These are phyloP conservation scores for Ustilago xerochloae DNA, from an alignment of 1,284 basidiomycete genomes.

Conservation along the genomic window DNA sequence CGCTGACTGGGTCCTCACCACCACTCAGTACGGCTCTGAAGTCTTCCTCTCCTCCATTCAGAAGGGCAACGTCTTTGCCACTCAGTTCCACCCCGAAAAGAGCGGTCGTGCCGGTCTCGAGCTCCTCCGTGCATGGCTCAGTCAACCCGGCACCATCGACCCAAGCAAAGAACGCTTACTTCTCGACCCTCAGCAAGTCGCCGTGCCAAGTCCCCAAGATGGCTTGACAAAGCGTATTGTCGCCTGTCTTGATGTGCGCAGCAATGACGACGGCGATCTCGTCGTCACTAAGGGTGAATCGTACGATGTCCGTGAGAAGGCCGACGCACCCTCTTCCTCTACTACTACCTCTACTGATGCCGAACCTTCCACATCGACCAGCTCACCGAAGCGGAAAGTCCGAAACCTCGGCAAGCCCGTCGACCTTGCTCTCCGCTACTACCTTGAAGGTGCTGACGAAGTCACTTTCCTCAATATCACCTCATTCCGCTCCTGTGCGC, in stretches of 20 bases:
- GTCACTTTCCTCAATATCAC: conserved; percentile 99
- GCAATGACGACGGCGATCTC: conserved; percentile 95
- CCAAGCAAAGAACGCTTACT: conserved; percentile 41
- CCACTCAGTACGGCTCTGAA: conserved; percentile 92
- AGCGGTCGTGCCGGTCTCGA: conserved; percentile 89
- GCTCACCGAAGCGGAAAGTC: conserved; percentile 74
- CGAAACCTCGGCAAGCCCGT: conserved; percentile 98
- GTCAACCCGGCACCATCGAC: conserved; percentile 68
- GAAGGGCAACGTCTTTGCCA: conserved; percentile 87
- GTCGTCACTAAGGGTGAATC: conserved; percentile 99
- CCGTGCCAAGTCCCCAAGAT: conserved; percentile 67
- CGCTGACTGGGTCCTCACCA: conserved; percentile 80
- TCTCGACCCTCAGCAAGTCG: conserved; percentile 48
- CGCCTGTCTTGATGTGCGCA: conserved; percentile 96
- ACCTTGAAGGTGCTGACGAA: conserved; percentile 90
- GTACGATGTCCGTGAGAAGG: conserved; percentile 90
- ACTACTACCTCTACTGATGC: conserved; percentile 1
- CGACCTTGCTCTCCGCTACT: conserved; percentile 88
- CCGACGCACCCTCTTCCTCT: conserved; percentile 13
- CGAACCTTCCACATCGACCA: conserved; percentile 6
- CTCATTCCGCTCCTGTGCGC: conserved; percentile 94
- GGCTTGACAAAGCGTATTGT: conserved; percentile 87
- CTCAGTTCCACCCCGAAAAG: conserved; percentile 99
- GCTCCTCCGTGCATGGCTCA: conserved; percentile 85
- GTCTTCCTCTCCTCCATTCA: conserved; percentile 88